Conservation (phyloP, 2,329 filamentous ascomycete species). For the Fusarium nematophilum region DNA sequence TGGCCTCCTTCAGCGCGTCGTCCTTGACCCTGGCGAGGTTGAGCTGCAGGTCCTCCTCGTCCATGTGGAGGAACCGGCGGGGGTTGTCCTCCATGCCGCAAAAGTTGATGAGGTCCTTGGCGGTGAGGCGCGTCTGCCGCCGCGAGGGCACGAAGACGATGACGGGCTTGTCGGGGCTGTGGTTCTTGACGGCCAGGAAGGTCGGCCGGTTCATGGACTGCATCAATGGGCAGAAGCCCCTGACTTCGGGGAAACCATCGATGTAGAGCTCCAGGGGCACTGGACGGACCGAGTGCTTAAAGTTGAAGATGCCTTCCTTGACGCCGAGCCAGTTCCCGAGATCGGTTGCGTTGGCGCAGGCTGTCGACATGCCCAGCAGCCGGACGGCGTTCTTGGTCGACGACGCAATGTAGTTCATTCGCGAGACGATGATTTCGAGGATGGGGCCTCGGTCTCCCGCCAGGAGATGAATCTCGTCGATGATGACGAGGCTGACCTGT, state of each 20-base stretch:
- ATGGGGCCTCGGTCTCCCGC: conserved; percentile 97
- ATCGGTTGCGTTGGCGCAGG: conserved; percentile 94
- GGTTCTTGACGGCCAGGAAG: conserved; percentile 94
- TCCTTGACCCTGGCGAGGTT: conserved; percentile 94
- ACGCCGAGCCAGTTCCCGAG: conserved; percentile 97
- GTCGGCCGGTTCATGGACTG: conserved; percentile 99
- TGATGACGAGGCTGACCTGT: conserved; percentile 95
- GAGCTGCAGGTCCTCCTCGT: conserved; percentile 89
- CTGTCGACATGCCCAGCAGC: conserved; percentile 98
- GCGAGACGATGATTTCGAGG: conserved; percentile 92
- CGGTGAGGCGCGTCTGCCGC: conserved; percentile 92
- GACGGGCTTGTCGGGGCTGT: conserved; percentile 95
- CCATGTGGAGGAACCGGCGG: conserved; percentile 91
- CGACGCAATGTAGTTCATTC: conserved; percentile 98
- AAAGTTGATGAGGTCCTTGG: conserved; percentile 95
- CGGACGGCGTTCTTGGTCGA: conserved; percentile 91
- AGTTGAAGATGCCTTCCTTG: conserved; percentile 96
- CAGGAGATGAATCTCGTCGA: conserved; percentile 98
- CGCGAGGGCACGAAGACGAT: conserved; percentile 98
- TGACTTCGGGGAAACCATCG: conserved; percentile 93
- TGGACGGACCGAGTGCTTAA: conserved; percentile 94
- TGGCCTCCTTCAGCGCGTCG: conserved; percentile 89
- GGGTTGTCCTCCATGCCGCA: conserved; percentile 99
- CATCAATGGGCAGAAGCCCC: conserved; percentile 97
- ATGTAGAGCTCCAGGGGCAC: conserved; percentile 97